A percentile compares a stretch with the other conserved stretches of the same genome.
Evolutionary conservation across 352 stramenopile genomes (phyloP).

Genomic region (Thalassiosira sp.): DNA sequence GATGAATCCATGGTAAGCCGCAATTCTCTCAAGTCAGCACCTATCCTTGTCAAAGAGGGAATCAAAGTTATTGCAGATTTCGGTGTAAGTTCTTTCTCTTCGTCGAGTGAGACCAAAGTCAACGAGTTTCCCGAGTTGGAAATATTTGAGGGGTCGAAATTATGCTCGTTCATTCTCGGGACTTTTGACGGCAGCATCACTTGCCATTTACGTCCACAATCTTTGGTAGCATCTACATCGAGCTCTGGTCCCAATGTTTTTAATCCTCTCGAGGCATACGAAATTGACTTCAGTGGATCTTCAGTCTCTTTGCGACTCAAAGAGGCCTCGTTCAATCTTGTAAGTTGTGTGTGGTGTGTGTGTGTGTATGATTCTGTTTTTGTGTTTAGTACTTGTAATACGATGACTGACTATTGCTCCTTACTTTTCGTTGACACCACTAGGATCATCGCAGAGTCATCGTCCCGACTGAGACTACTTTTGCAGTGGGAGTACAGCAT

Average conservation of each 20-base stretch:
- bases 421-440: no score
- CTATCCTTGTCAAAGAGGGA: slow-evolving; percentile 63
- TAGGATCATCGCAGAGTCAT: slow-evolving; percentile 77
- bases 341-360: no score
- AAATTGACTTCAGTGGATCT: slow-evolving; percentile 80
- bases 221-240: slow-evolving; percentile 25
- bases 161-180: slow-evolving; percentile 66
- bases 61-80: slow-evolving; percentile 80
- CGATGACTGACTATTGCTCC: neutral
- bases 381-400: no score
- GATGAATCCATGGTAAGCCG: slow-evolving; percentile 38
- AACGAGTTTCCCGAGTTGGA: slow-evolving; percentile 84
- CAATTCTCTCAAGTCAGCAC: slow-evolving; percentile 14
- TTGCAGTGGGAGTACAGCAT: slow-evolving; percentile 72
- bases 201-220: slow-evolving; percentile 75
- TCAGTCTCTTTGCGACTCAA: slow-evolving; percentile 66
- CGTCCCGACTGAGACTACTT: slow-evolving; percentile 75
- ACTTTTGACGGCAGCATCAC: slow-evolving; percentile 68
- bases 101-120: slow-evolving; percentile 72
- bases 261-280: slow-evolving; percentile 81
- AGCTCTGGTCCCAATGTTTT: slow-evolving; percentile 72
- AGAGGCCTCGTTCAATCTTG: slow-evolving; percentile 62
- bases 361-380: neutral
- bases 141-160: slow-evolving; percentile 78
- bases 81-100: slow-evolving; percentile 66